Evolutionary conservation across 768 basidiomycete species (phyloP).

Genomic region (Podaxis sp.): DNA sequence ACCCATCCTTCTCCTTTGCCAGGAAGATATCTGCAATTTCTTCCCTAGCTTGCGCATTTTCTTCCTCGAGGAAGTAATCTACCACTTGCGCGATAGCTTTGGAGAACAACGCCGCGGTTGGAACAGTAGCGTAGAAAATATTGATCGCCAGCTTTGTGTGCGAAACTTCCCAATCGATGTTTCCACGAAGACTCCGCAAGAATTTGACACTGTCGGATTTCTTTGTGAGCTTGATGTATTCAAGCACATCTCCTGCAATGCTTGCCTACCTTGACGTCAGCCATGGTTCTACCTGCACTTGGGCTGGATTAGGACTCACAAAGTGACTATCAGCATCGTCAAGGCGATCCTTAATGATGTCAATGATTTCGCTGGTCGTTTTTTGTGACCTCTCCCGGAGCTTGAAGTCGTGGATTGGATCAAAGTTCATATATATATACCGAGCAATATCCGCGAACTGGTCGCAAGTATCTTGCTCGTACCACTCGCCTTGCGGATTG

Average conservation of each 20-base stretch:
- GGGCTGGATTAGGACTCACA: slow-evolving; percentile 14
- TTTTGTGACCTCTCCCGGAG: slow-evolving; percentile 39
- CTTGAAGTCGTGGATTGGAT: slow-evolving; percentile 47
- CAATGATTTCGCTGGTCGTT: slow-evolving; percentile 30
- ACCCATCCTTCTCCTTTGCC: slow-evolving; percentile 24
- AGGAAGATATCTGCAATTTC: slow-evolving; percentile 39
- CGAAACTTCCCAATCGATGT: slow-evolving; percentile 20
- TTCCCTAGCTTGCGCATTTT: slow-evolving; percentile 31
- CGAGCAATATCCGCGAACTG: slow-evolving; percentile 50
- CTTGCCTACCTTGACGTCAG: slow-evolving; percentile 11
- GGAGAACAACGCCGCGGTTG: slow-evolving; percentile 56
- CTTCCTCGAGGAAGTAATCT: slow-evolving; percentile 55
- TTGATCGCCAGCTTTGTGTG: slow-evolving; percentile 42
- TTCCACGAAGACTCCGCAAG: slow-evolving; percentile 29
- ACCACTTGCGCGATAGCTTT: slow-evolving; percentile 56
- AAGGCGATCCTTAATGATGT: slow-evolving; percentile 31
- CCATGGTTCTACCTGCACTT: slow-evolving; percentile 18
- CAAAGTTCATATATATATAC: slow-evolving; percentile 47
- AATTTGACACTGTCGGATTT: slow-evolving; percentile 27
- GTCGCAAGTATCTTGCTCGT: slow-evolving; percentile 39
- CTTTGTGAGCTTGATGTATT: not conserved
- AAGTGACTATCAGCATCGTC: slow-evolving; percentile 23
- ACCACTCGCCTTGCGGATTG: slow-evolving; percentile 30
- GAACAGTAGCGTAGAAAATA: slow-evolving; percentile 54
- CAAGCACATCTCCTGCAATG: not conserved